A percentile compares a stretch with the other conserved stretches of the same genome.
These are phyloP conservation scores for Parathielavia appendiculata DNA, from an alignment of 495 filamentous ascomycete genomes.

Conservation along the genomic window DNA sequence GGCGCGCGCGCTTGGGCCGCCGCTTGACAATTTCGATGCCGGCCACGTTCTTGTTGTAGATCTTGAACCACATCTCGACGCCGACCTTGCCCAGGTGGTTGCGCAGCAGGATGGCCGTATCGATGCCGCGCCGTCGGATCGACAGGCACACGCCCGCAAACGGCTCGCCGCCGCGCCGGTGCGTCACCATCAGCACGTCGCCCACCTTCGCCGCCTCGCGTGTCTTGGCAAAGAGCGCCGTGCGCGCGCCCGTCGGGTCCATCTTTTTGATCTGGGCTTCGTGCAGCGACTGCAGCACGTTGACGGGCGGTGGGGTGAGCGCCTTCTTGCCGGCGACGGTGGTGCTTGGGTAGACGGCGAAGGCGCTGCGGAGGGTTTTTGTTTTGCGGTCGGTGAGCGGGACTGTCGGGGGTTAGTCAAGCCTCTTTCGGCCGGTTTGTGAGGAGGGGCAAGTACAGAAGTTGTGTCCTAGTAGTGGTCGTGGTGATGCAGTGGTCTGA, in stretches of 20 bases:
- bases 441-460: constrained; percentile 23
- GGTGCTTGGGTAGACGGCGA: constrained; percentile 46
- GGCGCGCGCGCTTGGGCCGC: constrained; percentile 72
- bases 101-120: constrained; percentile 78
- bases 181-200: constrained; percentile 83
- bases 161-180: constrained; percentile 72
- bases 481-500: constrained; percentile 22
- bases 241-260: constrained; percentile 78
- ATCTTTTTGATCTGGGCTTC: constrained; percentile 62
- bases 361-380: constrained; percentile 34
- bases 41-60: constrained; percentile 81
- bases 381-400: constrained; percentile 26
- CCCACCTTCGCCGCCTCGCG: constrained; percentile 69
- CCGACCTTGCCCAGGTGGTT: constrained; percentile 76
- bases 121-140: constrained; percentile 76
- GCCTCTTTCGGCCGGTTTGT: not conserved
- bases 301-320: constrained; percentile 40
- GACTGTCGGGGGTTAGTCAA: constrained; percentile 8
- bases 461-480: constrained; percentile 29
- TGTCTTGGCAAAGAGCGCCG: constrained; percentile 68
- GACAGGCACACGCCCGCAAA: constrained; percentile 83
- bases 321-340: constrained; percentile 18
- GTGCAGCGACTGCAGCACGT: constrained; percentile 60
- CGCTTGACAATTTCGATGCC: constrained; percentile 93
- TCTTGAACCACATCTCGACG: constrained; percentile 98